Evolutionary conservation across 306 rosid genomes (phyloP).

Genomic region (Sesbania bispinosa): DNA sequence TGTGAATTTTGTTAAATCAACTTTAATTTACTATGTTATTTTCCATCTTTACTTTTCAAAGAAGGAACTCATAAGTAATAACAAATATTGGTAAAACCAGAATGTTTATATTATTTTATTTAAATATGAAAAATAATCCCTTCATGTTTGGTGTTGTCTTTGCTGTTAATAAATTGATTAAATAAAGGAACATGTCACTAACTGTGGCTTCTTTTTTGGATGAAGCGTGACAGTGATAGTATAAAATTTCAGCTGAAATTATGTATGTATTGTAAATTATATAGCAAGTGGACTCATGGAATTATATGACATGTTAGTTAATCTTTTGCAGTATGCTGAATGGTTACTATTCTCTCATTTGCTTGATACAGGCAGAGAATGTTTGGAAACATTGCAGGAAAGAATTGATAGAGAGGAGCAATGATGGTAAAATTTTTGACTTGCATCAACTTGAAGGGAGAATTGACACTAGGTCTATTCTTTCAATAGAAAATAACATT

Average conservation of each 20-base stretch:
- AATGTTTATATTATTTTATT: too few species aligned
- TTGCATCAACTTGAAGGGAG: slow-evolving; percentile 22
- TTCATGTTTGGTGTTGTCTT: too few species aligned
- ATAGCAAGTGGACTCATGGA: not conserved
- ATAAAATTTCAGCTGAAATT: too few species aligned
- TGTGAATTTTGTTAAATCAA: not conserved
- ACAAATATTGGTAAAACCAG: too few species aligned
- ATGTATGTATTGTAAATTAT: slow-evolving; percentile 6
- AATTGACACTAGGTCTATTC: slow-evolving; percentile 13
- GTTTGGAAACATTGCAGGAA: slow-evolving; percentile 52
- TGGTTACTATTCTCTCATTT: not conserved
- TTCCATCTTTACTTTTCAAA: not conserved
- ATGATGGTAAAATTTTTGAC: slow-evolving; percentile 30
- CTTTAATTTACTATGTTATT: not conserved
- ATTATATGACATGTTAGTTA: not conserved
- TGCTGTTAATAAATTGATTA: too few species aligned
- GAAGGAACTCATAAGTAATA: not conserved
- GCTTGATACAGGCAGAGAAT: slow-evolving; percentile 50
- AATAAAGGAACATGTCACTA: too few species aligned
- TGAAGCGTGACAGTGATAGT: too few species aligned
- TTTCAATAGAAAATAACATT: not conserved
- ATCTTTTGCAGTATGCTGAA: not conserved
- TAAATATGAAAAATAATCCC: too few species aligned
- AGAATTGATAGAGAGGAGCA: slow-evolving; percentile 42
- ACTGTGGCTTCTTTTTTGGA: too few species aligned